phyloP scores from a whole-genome alignment of 225 moss, liverwort and hornwort species.

The Sphagnum tenellum region DNA sequence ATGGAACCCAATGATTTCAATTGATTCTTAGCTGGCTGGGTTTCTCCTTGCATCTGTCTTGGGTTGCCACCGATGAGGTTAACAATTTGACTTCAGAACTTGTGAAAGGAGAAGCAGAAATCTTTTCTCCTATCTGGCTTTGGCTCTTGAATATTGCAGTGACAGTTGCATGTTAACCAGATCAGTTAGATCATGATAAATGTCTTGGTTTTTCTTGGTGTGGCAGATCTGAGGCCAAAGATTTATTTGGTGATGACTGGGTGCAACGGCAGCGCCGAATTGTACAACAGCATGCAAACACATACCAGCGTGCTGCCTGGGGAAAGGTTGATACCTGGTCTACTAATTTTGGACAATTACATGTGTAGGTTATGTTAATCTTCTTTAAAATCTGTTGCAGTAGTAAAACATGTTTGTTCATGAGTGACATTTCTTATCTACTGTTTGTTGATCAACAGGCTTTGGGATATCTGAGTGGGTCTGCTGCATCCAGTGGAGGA shows the following conservation, averaged over 20 bases:
- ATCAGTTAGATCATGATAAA: too few species aligned
- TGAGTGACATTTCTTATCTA: neutral
- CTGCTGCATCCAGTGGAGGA: conserved; percentile 59
- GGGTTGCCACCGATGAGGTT: too few species aligned
- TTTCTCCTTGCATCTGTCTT: too few species aligned
- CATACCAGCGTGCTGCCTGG: conserved; percentile 70
- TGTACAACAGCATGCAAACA: conserved; percentile 72
- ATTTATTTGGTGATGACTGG: conserved; percentile 78
- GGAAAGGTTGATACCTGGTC: conserved; percentile 32
- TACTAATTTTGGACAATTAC: neutral
- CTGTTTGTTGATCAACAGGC: conserved; percentile 23
- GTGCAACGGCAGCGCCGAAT: conserved; percentile 78
- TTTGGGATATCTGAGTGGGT: conserved; percentile 57
- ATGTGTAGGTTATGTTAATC: neutral
- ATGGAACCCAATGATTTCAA: too few species aligned
- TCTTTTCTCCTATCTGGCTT: too few species aligned
- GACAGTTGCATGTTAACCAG: too few species aligned
- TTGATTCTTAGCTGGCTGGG: too few species aligned
- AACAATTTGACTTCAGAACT: conserved; percentile 3
- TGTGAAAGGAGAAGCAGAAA: too few species aligned
- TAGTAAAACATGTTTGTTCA: neutral
- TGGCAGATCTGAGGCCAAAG: conserved; percentile 61
- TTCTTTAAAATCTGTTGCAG: neutral
- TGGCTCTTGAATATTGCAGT: too few species aligned
- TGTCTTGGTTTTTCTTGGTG: neutral